Conservation (phyloP, 331 rosid genomes). For the Stylosanthes scabra region DNA sequence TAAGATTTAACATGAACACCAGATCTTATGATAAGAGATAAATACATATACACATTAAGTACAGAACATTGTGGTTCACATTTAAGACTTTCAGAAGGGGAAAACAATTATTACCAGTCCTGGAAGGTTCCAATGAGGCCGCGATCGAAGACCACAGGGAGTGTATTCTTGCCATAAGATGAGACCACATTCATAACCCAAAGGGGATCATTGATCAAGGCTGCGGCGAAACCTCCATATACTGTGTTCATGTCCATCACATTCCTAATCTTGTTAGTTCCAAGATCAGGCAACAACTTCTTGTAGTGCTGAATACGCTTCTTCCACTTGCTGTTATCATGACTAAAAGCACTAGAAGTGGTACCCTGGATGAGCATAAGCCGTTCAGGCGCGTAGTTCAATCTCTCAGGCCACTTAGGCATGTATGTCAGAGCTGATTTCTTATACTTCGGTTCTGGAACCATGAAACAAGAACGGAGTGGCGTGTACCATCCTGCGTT, state of each 20-base stretch:
- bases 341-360: conserved; percentile 65
- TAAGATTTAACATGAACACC: conserved; percentile 39
- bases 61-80: conserved; percentile 4
- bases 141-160: conserved; percentile 83
- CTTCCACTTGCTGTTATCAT: conserved; percentile 86
- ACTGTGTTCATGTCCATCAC: conserved; percentile 97
- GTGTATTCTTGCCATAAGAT: conserved; percentile 76
- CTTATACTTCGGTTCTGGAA: conserved; percentile 71
- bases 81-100: not conserved
- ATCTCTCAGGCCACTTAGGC: conserved; percentile 88
- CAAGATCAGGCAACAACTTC: conserved; percentile 86
- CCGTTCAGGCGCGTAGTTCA: conserved; percentile 75
- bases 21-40: not conserved
- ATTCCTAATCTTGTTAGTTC: conserved; percentile 80
- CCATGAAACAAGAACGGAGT: conserved; percentile 81
- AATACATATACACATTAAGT: not conserved
- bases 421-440: conserved; percentile 59
- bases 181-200: conserved; percentile 99
- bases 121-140: conserved; percentile 95
- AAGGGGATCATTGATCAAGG: conserved; percentile 74
- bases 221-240: conserved; percentile 92
- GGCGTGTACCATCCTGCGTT: conserved; percentile 99
- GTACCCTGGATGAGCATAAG: conserved; percentile 62
- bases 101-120: conserved; percentile 72
- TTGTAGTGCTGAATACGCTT: conserved; percentile 81